Conservation (phyloP, 495 filamentous ascomycete species). For the Penicillium simplicissimum region DNA sequence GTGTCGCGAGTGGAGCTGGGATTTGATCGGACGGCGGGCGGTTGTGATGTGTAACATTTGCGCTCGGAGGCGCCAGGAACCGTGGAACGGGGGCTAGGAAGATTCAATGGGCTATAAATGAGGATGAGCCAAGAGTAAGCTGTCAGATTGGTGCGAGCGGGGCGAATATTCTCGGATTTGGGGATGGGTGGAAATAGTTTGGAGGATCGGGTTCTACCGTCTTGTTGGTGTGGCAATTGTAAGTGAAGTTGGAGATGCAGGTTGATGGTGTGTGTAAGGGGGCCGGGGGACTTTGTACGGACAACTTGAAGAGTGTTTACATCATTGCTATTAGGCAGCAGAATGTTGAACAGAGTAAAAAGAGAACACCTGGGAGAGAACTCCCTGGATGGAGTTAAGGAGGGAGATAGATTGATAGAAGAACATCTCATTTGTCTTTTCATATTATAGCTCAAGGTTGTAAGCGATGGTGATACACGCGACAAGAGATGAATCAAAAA, state of each 20-base stretch:
- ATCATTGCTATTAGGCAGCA: too few species aligned
- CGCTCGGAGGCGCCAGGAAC: constrained; percentile 12
- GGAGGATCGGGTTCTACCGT: neutral
- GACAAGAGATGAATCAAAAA: constrained; percentile 11
- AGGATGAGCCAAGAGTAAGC: neutral
- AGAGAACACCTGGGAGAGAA: too few species aligned
- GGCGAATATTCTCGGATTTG: neutral
- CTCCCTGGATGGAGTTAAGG: neutral
- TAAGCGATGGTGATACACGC: constrained; percentile 25
- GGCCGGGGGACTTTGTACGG: neutral
- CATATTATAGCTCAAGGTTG: constrained; percentile 24
- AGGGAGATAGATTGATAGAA: neutral
- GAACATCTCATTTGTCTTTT: constrained; percentile 5
- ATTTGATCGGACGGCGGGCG: neutral
- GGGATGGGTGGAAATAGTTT: neutral
- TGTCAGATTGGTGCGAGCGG: neutral
- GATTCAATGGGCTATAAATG: constrained; percentile 12
- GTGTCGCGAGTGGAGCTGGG: constrained; percentile 7
- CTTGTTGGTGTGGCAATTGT: neutral
- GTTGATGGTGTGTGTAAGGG: neutral
- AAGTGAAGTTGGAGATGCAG: neutral
- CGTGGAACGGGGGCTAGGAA: constrained; percentile 13
- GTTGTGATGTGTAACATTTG: constrained; percentile 37
- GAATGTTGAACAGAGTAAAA: too few species aligned
- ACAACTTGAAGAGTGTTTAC: neutral